phyloP scores from a whole-genome alignment of 2,329 filamentous ascomycete genomes.

The Rhynchosporium secalis region DNA sequence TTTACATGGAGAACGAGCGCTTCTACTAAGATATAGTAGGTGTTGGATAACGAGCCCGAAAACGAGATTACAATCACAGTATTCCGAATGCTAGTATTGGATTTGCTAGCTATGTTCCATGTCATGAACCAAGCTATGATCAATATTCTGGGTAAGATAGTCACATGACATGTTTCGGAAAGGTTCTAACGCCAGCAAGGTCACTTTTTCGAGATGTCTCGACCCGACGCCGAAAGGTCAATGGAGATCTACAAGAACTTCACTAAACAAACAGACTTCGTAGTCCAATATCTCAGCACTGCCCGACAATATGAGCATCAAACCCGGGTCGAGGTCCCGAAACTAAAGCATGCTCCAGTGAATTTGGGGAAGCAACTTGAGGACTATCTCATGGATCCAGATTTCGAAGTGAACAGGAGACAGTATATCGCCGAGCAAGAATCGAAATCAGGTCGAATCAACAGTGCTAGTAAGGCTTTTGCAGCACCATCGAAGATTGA shows the following conservation, averaged over 20 bases:
- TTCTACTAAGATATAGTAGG: constrained; percentile 49
- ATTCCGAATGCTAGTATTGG: constrained; percentile 86
- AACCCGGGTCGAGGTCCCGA: constrained; percentile 90
- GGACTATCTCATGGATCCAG: constrained; percentile 90
- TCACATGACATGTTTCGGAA: constrained; percentile 3
- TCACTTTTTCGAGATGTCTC: constrained; percentile 98
- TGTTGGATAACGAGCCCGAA: constrained; percentile 83
- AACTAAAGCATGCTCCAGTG: constrained; percentile 94
- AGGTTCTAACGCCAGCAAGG: constrained; percentile 50
- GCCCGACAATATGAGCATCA: constrained; percentile 90
- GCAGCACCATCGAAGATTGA: constrained; percentile 42
- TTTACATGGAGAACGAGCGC: neutral
- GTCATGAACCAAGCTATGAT: constrained; percentile 97
- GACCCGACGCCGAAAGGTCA: constrained; percentile 86
- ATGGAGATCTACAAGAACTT: constrained; percentile 92
- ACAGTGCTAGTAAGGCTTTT: constrained; percentile 47
- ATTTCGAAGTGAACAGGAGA: constrained; percentile 89
- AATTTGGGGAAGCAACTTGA: constrained; percentile 87
- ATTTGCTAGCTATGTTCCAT: constrained; percentile 87
- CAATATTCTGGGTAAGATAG: constrained; percentile 80
- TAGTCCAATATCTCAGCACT: constrained; percentile 84
- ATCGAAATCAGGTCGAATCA: constrained; percentile 53
- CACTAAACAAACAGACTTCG: constrained; percentile 85
- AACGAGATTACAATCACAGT: constrained; percentile 97
- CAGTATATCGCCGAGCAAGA: constrained; percentile 91